These are phyloP conservation scores for Chaetomidium leptoderma DNA, from an alignment of 495 filamentous ascomycete genomes.

Conservation along the genomic window DNA sequence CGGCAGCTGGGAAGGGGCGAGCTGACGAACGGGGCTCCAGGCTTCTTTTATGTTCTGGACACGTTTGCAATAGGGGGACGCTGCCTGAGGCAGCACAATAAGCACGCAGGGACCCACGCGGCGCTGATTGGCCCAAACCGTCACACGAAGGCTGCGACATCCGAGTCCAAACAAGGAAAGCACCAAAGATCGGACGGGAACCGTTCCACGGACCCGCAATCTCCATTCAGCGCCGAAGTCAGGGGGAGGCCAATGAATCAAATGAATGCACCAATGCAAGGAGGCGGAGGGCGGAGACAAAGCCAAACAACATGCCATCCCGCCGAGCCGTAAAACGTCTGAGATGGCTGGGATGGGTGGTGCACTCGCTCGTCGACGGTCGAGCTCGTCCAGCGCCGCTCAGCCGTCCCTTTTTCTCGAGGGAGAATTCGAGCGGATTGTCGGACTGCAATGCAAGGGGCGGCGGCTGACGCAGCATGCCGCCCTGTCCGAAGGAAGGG, in stretches of 20 bases:
- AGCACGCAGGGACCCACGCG: neutral
- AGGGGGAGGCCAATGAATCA: slow-evolving; percentile 4
- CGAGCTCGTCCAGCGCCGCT: neutral
- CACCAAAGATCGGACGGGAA: slow-evolving; percentile 15
- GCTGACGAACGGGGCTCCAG: slow-evolving; percentile 22
- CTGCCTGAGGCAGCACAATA: slow-evolving; percentile 29
- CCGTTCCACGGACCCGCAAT: slow-evolving; percentile 15
- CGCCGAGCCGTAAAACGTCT: neutral
- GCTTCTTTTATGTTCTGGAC: slow-evolving; percentile 36
- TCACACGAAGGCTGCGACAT: slow-evolving; percentile 24
- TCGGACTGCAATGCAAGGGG: neutral
- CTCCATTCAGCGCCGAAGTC: slow-evolving; percentile 2
- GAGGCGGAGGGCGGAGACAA: slow-evolving; percentile 15
- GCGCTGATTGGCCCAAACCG: slow-evolving; percentile 27
- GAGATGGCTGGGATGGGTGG: neutral
- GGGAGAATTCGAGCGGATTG: too few species aligned
- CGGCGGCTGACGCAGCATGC: neutral
- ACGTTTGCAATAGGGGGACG: slow-evolving; percentile 27
- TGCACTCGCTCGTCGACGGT: neutral
- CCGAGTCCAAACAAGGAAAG: slow-evolving; percentile 29
- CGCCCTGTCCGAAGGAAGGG: neutral
- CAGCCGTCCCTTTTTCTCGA: neutral
- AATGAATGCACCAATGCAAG: slow-evolving; percentile 10
- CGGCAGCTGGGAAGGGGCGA: slow-evolving; percentile 10
- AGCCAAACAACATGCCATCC: neutral